Evolutionary conservation across 371 early-diverging fungal genomes (phyloP).

Genomic region (Mucor ambiguus): DNA sequence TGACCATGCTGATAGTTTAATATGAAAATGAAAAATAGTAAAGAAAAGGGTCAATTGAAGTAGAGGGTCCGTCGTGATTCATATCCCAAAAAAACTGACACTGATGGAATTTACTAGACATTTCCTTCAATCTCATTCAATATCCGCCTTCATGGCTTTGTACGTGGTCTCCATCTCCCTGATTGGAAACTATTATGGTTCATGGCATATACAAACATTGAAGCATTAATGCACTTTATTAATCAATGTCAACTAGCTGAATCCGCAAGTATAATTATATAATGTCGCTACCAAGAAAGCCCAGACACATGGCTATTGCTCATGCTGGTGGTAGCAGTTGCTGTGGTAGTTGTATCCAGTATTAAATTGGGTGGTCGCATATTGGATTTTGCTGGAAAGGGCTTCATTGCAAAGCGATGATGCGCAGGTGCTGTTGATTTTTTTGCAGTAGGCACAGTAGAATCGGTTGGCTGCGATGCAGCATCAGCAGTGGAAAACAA

Average conservation of each 20-base stretch:
- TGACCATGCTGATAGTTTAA: conserved; percentile 42
- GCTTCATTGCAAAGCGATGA: not conserved
- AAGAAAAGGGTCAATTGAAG: not conserved
- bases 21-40: conserved; percentile 2
- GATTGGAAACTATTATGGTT: too few species aligned
- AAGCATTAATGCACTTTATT: not conserved
- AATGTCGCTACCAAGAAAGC: conserved; percentile 3
- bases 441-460: not conserved
- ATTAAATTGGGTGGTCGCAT: not conserved
- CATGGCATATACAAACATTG: too few species aligned
- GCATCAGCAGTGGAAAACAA: conserved; percentile 10
- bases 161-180: too few species aligned
- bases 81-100: conserved; percentile 5
- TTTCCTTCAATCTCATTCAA: not conserved
- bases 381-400: not conserved
- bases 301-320: not conserved
- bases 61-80: not conserved
- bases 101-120: conserved; percentile 9
- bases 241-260: not conserved
- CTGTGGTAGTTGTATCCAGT: not conserved
- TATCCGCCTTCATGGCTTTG: not conserved
- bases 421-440: not conserved
- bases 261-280: not conserved
- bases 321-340: not conserved
- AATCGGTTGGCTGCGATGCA: not conserved